A percentile compares a stretch with the other conserved stretches of the same genome.
phyloP scores from a whole-genome alignment of 768 basidiomycete species.

The Russula sp. region DNA sequence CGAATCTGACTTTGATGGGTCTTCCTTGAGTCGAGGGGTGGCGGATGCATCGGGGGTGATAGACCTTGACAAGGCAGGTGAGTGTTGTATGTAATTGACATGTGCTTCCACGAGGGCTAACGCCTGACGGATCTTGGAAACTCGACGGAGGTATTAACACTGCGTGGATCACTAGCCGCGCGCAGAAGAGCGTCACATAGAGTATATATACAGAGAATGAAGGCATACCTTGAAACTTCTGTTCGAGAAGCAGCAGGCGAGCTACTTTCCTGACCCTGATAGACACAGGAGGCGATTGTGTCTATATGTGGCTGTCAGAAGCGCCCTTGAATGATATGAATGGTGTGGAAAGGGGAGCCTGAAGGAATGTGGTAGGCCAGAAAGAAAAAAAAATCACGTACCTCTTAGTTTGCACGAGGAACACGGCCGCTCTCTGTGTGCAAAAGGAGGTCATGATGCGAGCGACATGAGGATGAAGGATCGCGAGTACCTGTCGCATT shows the following conservation, averaged over 20 bases:
- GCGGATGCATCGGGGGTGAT: too few species aligned
- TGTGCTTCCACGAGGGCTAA: slow-evolving; percentile 65
- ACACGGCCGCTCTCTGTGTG: slow-evolving; percentile 74
- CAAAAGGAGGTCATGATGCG: background rate
- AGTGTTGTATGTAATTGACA: slow-evolving; percentile 39
- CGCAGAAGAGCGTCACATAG: background rate
- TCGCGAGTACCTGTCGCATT: slow-evolving; percentile 73
- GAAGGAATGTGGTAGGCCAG: background rate
- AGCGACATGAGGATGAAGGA: slow-evolving; percentile 28
- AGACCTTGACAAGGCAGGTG: too few species aligned
- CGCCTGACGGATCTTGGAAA: slow-evolving; percentile 67
- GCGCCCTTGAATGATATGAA: slow-evolving; percentile 8
- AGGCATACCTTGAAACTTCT: slow-evolving; percentile 47
- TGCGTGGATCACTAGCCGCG: slow-evolving; percentile 37
- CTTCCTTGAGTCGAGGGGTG: slow-evolving; percentile 14
- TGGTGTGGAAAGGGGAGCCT: slow-evolving; percentile 1
- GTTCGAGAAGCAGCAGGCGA: slow-evolving; percentile 52
- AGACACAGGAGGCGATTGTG: slow-evolving; percentile 68
- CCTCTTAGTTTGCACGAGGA: slow-evolving; percentile 84
- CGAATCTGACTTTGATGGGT: slow-evolving; percentile 35
- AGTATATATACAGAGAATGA: slow-evolving; percentile 16
- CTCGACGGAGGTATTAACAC: slow-evolving; percentile 60
- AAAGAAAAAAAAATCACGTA: slow-evolving; percentile 37
- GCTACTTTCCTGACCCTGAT: slow-evolving; percentile 62
- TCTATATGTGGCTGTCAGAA: slow-evolving; percentile 45